Percentiles rank a stretch among this genome's conserved stretches.
phyloP scores from a whole-genome alignment of 106 monocot genomes.

The Cymbidium sinense region DNA sequence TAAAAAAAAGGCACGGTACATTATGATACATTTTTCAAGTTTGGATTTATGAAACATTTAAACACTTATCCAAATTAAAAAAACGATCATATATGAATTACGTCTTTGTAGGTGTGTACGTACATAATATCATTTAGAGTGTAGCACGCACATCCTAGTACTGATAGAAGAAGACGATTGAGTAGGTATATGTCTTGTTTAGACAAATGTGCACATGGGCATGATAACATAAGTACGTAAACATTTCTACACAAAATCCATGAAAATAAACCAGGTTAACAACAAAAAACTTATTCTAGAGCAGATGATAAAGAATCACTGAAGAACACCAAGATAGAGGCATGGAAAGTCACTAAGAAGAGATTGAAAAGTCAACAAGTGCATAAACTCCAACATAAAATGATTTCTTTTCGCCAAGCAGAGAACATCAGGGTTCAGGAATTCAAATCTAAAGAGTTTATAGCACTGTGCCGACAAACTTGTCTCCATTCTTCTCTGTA shows the following conservation, averaged over 20 bases:
- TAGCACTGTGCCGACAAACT: background rate
- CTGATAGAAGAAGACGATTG: too few species aligned
- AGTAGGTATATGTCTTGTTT: background rate
- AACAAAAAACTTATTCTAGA: background rate
- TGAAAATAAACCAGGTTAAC: background rate
- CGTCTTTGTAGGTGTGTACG: background rate
- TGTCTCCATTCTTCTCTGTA: background rate
- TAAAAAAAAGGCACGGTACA: background rate
- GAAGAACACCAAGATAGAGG: background rate
- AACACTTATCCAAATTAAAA: too few species aligned
- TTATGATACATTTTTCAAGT: background rate
- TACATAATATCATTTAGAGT: background rate
- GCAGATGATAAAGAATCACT: background rate
- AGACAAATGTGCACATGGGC: background rate
- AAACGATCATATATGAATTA: background rate
- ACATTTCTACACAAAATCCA: background rate
- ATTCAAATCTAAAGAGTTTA: background rate
- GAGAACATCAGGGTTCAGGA: background rate
- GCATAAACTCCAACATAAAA: background rate
- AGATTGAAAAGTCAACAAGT: background rate
- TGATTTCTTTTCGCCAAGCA: background rate
- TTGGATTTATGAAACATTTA: background rate
- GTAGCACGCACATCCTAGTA: background rate
- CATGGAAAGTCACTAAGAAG: background rate
- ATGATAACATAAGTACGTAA: background rate